A percentile compares a stretch with the other conserved stretches of the same genome.
phyloP scores from a whole-genome alignment of 2,329 filamentous ascomycete genomes.

The Claviceps monticola region DNA sequence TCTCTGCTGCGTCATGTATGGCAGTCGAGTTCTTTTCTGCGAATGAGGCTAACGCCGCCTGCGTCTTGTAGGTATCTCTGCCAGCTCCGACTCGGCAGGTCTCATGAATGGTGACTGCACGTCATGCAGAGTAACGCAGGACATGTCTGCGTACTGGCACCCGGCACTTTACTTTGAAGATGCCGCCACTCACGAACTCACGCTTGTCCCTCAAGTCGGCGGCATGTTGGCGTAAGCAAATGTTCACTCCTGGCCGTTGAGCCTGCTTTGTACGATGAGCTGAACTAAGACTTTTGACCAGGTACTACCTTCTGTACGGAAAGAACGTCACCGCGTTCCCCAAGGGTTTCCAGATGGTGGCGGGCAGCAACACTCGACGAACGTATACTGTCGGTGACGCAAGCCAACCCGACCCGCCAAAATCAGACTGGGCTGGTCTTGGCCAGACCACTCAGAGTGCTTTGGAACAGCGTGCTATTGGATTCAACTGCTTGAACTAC shows the following conservation, averaged over 20 bases:
- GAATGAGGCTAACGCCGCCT: neutral
- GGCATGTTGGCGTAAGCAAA: slow-evolving; percentile 70
- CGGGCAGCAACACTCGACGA: slow-evolving; percentile 54
- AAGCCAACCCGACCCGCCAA: slow-evolving; percentile 46
- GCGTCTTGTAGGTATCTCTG: slow-evolving; percentile 43
- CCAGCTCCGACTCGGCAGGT: slow-evolving; percentile 39
- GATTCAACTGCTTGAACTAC: slow-evolving; percentile 95
- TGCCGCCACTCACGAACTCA: slow-evolving; percentile 44
- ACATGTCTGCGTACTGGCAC: slow-evolving; percentile 82
- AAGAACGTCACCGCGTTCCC: slow-evolving; percentile 62
- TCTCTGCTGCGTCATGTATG: no score
- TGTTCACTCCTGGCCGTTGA: neutral
- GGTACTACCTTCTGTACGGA: slow-evolving; percentile 71
- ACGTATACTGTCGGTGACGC: slow-evolving; percentile 58
- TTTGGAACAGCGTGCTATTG: slow-evolving; percentile 67
- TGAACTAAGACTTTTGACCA: slow-evolving; percentile 16
- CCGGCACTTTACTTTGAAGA: slow-evolving; percentile 68
- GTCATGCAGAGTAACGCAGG: slow-evolving; percentile 64
- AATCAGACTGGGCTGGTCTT: slow-evolving; percentile 54
- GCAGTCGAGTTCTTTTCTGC: neutral
- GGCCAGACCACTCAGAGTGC: slow-evolving; percentile 52
- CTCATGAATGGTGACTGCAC: slow-evolving; percentile 56
- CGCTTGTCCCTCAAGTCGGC: slow-evolving; percentile 60
- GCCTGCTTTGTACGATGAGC: neutral
- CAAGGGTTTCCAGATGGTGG: slow-evolving; percentile 65